Evolutionary conservation across 108 stramenopile species (phyloP).

Genomic region (Aurantiochytrium sp.): DNA sequence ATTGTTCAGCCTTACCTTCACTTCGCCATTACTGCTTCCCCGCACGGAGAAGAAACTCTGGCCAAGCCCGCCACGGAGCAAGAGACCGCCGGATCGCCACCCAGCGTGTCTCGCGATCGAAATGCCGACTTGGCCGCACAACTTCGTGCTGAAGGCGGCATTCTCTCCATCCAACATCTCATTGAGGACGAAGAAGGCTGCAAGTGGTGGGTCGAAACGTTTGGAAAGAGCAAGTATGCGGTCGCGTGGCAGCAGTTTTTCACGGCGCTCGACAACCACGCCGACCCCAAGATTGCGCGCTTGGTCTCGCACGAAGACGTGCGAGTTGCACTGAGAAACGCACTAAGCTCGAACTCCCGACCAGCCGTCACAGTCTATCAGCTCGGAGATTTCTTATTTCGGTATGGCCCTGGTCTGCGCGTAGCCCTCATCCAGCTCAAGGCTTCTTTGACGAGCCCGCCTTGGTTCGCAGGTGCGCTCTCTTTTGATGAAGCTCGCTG

Average conservation of each 20-base stretch:
- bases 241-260: neutral
- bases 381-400: neutral
- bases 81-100: too few species aligned
- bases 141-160: neutral
- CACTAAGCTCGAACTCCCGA: neutral
- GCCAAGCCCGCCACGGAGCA: too few species aligned
- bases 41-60: neutral
- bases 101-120: too few species aligned
- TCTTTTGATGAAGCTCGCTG: neutral
- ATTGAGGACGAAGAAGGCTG: neutral
- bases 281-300: neutral
- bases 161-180: neutral
- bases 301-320: too few species aligned
- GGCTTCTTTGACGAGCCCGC: neutral
- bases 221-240: neutral
- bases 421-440: neutral
- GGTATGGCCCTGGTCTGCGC: neutral
- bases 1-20: neutral
- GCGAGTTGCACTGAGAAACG: neutral
- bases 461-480: constrained; percentile 12
- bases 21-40: neutral
- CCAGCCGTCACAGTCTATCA: neutral
- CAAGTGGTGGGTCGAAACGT: neutral
- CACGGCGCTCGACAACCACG: neutral
- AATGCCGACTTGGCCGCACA: neutral